Percentiles rank a stretch among this genome's conserved stretches.
These are phyloP conservation scores for Biancaea sappan DNA, from an alignment of 306 rosid species.

Conservation along the genomic window DNA sequence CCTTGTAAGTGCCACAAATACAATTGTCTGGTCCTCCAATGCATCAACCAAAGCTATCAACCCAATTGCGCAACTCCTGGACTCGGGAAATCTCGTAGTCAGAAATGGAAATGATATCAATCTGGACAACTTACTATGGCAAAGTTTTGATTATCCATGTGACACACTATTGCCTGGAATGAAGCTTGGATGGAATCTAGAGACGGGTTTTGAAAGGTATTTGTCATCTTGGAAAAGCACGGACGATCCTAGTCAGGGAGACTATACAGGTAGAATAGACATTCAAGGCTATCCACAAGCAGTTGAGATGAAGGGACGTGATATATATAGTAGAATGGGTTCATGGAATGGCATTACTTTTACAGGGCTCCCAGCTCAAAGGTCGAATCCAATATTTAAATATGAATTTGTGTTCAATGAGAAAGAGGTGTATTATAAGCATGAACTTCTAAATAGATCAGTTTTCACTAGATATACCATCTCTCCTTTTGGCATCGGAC, in stretches of 20 bases:
- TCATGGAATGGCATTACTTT: conserved; percentile 25
- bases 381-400: background rate
- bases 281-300: conserved; percentile 16
- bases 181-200: conserved; percentile 23
- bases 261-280: background rate
- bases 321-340: background rate
- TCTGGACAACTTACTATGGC: background rate
- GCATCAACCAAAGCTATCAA: background rate
- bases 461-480: conserved; percentile 4
- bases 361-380: conserved; percentile 1
- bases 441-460: conserved; percentile 6
- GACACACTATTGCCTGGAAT: conserved; percentile 18
- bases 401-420: background rate
- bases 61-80: background rate
- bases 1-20: conserved; percentile 8
- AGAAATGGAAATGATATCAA: background rate
- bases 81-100: background rate
- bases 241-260: conserved; percentile 17
- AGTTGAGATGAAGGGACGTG: background rate
- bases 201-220: background rate
- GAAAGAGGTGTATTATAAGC: conserved; percentile 16
- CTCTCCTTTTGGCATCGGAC: background rate
- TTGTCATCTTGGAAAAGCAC: conserved; percentile 23
- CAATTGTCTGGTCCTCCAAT: conserved; percentile 16
- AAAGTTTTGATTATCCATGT: conserved; percentile 15